Evolutionary conservation across 73 alveolate genomes (phyloP), one percentile per base, ranked within the genome.

Genomic region (Urostyla sp.): DNA sequence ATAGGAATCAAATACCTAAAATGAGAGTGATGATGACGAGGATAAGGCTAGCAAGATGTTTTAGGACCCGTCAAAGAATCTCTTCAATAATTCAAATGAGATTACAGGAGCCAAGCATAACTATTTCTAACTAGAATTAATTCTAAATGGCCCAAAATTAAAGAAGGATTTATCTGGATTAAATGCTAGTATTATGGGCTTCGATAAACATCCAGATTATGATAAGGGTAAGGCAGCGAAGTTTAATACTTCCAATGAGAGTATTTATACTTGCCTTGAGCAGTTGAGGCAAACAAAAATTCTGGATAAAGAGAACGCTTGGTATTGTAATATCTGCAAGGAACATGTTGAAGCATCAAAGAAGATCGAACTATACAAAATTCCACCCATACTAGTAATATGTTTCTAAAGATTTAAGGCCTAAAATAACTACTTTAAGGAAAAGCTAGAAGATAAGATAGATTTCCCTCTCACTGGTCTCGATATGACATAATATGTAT

Each of bases 241-340:
- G n/a, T n/a, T n/a, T n/a, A n/a, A n/a, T n/a, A n/a, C n/a, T n/a
- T n/a, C n/a, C n/a, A n/a, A n/a, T 49, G 26, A 45, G 48, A 31
- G 30, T 21, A 10, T 95, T 7, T 75, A 75, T 45, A 96, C 90
- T 92, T 95, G 99, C 61, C 80, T 95, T 10, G 93, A 90, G 31
- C 93, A 92, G 1, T 95, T 95, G 75, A 75, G 93, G 40, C 87
- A 89, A 32, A 91, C 90, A 34, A 98, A 95, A 82, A 89, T 89
- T 51, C 88, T 95, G 31, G 99, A 92, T 49, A 81, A 92, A 75
- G 96, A 92, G 27, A 91, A 94, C 80, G 81, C 87, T 60, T 96
- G 99, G 98, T 96, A 94, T 80, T 96, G 99, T 73, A 90, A 91
- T 57, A 83, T 84, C 52, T 96, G 99, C 87, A 87, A 96, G 84